Evolutionary conservation across 495 filamentous ascomycete genomes (phyloP).

Genomic region (Neurospora tetrasperma): DNA sequence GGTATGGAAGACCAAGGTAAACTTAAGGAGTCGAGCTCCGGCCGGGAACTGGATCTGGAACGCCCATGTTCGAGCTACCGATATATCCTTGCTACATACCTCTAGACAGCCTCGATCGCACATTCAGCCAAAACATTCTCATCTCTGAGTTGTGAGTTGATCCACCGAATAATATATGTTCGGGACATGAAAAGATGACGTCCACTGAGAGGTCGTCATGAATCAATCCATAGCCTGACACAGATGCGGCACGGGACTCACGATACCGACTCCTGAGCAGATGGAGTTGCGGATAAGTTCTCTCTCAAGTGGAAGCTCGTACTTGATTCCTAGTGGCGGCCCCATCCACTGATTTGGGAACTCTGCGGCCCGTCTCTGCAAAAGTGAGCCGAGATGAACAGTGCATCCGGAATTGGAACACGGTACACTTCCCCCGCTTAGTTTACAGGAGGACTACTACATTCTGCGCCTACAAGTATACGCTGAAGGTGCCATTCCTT

Average conservation of each 20-base stretch:
- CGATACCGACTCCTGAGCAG: neutral
- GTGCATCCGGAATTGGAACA: neutral
- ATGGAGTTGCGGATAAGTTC: neutral
- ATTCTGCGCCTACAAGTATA: neutral
- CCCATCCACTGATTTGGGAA: neutral
- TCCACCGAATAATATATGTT: neutral
- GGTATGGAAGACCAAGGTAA: neutral
- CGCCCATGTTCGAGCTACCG: neutral
- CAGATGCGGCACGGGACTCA: neutral
- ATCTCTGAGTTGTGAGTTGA: neutral
- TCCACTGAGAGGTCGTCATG: neutral
- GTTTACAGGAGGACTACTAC: neutral
- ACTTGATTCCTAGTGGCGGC: neutral
- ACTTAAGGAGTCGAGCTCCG: neutral
- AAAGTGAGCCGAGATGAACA: slow-evolving; percentile 2
- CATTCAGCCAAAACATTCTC: neutral
- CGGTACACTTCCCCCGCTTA: neutral
- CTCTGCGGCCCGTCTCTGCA: neutral
- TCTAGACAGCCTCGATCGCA: neutral
- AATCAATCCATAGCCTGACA: neutral
- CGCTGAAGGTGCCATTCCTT: neutral
- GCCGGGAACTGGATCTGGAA: neutral
- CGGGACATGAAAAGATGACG: neutral
- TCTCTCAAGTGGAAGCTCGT: neutral
- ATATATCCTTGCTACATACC: neutral